Evolutionary conservation across 495 filamentous ascomycete species (phyloP), one percentile per base, ranked within the genome.

Genomic region (Penicillium diatomitis): DNA sequence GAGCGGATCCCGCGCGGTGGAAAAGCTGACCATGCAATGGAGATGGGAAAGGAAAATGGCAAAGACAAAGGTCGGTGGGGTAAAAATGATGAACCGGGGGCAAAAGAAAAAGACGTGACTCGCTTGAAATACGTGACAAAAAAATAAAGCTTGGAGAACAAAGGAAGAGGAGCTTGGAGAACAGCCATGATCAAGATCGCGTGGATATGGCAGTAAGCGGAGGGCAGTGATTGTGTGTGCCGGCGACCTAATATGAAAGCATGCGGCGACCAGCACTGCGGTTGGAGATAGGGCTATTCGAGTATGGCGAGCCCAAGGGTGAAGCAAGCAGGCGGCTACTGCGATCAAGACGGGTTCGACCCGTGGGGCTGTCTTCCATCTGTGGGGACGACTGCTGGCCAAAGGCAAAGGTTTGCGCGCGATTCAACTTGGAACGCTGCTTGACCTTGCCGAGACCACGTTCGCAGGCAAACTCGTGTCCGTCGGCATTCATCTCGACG

Each of bases 381-480:
- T 79, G 72, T 32, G 74, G 71, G n/a, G 70, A 74, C 9, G 70
- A 74, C 41, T 84, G 78, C 56, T 94, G 78, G 31, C 81, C 82
- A 69, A 96, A 96, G 12, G 91, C 90, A 68, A 90, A 99, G 0
- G 91, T 99, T 64, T 95, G 87, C 11, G 94, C 90, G 37, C 94
- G 78, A 55, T 81, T 80, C 41, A 99, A 67, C 59, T 92, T 90
- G 51, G 82, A 81, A 38, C 94, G 84, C 55, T 86, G 86, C 51
- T 80, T 78, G 52, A 99, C 79, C 62, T 87, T 88, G 52, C 87
- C 88, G 74, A 99, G 84, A 51, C 92, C 90, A 56, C 87, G 83
- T 74, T 97, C 94, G 57, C 92, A 96, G 31, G 89, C 90, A 53
- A 83, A 81, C 51, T 86, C 84, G 64, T 97, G 90, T 63, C 90